Conservation (phyloP, 106 monocot genomes). For the Triglochin maritima region DNA sequence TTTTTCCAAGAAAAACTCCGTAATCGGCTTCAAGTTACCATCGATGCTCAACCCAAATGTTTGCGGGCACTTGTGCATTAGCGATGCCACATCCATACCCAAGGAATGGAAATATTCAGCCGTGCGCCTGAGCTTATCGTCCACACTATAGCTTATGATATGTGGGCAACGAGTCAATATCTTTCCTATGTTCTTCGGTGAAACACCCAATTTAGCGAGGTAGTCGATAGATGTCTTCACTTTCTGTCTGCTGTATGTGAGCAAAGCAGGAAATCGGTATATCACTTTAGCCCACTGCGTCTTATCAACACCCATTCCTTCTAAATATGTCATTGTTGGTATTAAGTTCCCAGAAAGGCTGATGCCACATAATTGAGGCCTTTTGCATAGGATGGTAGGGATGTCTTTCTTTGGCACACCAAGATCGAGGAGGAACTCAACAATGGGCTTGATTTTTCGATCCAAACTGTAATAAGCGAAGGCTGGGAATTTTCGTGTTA, state of each 20-base stretch:
- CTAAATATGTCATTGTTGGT: constrained; percentile 82
- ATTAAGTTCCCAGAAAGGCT: constrained; percentile 81
- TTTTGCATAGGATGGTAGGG: constrained; percentile 61
- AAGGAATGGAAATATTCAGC: constrained; percentile 62
- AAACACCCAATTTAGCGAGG: constrained; percentile 59
- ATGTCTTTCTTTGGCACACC: constrained; percentile 54
- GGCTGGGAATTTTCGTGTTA: constrained; percentile 59
- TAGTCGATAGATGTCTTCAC: constrained; percentile 52
- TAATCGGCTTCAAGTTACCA: constrained; percentile 73
- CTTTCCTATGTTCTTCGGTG: constrained; percentile 68
- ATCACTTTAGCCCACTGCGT: constrained; percentile 80
- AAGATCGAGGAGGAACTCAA: constrained; percentile 72
- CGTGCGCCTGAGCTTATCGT: constrained; percentile 68
- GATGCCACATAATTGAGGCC: constrained; percentile 93
- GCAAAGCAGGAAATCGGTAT: constrained; percentile 71
- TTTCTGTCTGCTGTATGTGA: constrained; percentile 90
- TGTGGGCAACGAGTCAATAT: constrained; percentile 88
- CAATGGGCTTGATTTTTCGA: constrained; percentile 72
- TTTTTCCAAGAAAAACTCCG: constrained; percentile 74
- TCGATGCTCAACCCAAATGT: constrained; percentile 85
- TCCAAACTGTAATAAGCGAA: constrained; percentile 94
- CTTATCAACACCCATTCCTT: constrained; percentile 72
- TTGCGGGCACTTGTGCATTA: constrained; percentile 69
- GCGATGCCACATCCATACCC: constrained; percentile 51
- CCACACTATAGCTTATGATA: constrained; percentile 81